Conservation (phyloP, 2,329 filamentous ascomycete genomes). For the Zymoseptoria brevis region DNA sequence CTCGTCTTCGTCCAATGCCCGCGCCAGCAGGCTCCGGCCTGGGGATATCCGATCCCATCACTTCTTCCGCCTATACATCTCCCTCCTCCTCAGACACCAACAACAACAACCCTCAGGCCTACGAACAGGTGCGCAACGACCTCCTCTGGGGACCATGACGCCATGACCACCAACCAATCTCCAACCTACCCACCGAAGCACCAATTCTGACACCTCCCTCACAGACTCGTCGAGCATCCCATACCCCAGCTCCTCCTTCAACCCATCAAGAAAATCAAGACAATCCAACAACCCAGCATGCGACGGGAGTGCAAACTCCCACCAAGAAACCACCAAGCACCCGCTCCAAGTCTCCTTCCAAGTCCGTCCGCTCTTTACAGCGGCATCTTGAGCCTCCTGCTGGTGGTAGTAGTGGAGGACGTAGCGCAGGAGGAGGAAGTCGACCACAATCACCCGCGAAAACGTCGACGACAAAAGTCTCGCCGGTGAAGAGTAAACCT, state of each 20-base stretch:
- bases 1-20: constrained; percentile 7
- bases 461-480: constrained; percentile 11
- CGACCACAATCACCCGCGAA: not conserved
- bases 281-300: not conserved
- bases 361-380: constrained; percentile 26
- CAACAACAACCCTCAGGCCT: constrained; percentile 21
- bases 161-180: not conserved
- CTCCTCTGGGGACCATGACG: constrained; percentile 2
- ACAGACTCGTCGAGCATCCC: not conserved
- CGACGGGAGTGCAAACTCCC: not conserved
- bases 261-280: too few relatives aligned
- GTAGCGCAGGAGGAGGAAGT: not conserved
- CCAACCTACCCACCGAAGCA: not conserved
- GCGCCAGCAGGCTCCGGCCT: constrained; percentile 10
- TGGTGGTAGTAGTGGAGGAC: not conserved
- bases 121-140: constrained; percentile 34
- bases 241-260: not conserved
- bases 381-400: constrained; percentile 19
- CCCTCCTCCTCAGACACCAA: constrained; percentile 9
- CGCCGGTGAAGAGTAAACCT: constrained; percentile 10
- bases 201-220: not conserved
- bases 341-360: constrained; percentile 25
- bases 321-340: constrained; percentile 3
- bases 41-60: constrained; percentile 7
- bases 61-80: not conserved